Conservation (phyloP, 1,284 basidiomycete species). For the Ustilago nuda region DNA sequence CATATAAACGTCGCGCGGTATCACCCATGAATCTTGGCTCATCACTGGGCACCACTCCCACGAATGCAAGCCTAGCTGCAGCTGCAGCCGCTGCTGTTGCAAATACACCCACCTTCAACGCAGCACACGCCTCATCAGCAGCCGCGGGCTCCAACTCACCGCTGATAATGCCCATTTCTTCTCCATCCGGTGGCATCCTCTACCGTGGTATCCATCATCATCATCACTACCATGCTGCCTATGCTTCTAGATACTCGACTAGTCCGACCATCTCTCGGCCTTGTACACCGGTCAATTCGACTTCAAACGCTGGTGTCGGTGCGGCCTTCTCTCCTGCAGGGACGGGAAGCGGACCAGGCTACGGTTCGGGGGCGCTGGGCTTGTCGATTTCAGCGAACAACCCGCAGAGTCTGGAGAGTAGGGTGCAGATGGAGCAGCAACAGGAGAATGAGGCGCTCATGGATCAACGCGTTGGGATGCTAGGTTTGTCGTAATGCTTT, state of each 20-base stretch:
- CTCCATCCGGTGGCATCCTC: constrained; percentile 25
- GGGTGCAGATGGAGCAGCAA: constrained; percentile 32
- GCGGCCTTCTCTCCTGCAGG: constrained; percentile 38
- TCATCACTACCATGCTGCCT: constrained; percentile 17
- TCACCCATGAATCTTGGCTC: constrained; percentile 50
- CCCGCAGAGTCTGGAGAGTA: constrained; percentile 21
- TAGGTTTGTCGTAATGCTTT: constrained; percentile 29
- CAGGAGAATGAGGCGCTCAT: constrained; percentile 45
- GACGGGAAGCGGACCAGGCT: constrained; percentile 47
- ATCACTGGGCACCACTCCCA: constrained; percentile 20
- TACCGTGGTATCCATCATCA: constrained; percentile 22
- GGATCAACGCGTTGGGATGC: constrained; percentile 45
- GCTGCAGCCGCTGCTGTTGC: constrained; percentile 11
- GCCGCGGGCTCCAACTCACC: constrained; percentile 26
- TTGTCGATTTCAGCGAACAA: constrained; percentile 45
- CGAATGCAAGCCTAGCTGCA: constrained; percentile 15
- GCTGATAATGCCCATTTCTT: constrained; percentile 34
- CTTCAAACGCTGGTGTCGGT: constrained; percentile 5
- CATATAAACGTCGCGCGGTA: constrained; percentile 56
- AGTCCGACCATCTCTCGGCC: constrained; percentile 42
- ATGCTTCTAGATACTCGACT: constrained; percentile 37
- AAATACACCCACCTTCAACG: not conserved
- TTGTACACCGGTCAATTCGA: constrained; percentile 31
- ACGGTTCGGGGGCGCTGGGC: constrained; percentile 53
- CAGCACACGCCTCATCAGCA: not conserved